A percentile compares a stretch with the other conserved stretches of the same genome.
Evolutionary conservation across 192 early-diverging fungal species (phyloP).

Genomic region (Podila epigama): DNA sequence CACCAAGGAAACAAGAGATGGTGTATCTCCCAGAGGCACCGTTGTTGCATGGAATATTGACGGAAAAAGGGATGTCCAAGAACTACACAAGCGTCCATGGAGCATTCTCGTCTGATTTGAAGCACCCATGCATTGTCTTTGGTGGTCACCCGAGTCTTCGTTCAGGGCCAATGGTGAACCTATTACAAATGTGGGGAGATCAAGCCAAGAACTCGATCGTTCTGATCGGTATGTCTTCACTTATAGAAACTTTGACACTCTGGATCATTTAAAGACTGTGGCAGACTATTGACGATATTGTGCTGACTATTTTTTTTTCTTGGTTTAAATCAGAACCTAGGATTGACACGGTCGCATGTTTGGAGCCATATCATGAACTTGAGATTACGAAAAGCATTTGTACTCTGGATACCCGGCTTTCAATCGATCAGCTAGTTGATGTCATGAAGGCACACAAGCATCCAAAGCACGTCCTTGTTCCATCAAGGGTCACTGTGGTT

Average conservation of each 20-base stretch:
- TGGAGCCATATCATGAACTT: constrained; percentile 45
- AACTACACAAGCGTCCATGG: constrained; percentile 50
- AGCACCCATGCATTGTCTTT: constrained; percentile 72
- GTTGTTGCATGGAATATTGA: constrained; percentile 56
- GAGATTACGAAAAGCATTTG: constrained; percentile 35
- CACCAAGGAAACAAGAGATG: constrained; percentile 65
- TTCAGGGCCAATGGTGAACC: constrained; percentile 52
- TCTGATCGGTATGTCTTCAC: constrained; percentile 48
- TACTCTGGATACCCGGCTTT: constrained; percentile 47
- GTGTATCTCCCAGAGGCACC: constrained; percentile 72
- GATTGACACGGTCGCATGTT: constrained; percentile 32
- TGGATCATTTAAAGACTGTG: not conserved
- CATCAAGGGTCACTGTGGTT: constrained; percentile 2
- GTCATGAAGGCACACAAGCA: constrained; percentile 34
- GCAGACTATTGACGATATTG: not conserved
- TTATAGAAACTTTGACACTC: not conserved
- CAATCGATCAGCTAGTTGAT: constrained; percentile 36
- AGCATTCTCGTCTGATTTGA: constrained; percentile 40
- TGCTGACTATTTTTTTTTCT: not conserved
- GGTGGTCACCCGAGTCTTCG: constrained; percentile 55
- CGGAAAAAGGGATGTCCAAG: constrained; percentile 53
- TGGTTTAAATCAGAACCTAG: constrained; percentile 40
- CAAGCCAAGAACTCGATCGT: constrained; percentile 56
- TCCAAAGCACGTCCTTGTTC: constrained; percentile 48
- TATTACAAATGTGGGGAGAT: constrained; percentile 56